A percentile compares a stretch with the other conserved stretches of the same genome.
phyloP scores from a whole-genome alignment of 164 flowering plant genomes.

The Aristolochia contorta region DNA sequence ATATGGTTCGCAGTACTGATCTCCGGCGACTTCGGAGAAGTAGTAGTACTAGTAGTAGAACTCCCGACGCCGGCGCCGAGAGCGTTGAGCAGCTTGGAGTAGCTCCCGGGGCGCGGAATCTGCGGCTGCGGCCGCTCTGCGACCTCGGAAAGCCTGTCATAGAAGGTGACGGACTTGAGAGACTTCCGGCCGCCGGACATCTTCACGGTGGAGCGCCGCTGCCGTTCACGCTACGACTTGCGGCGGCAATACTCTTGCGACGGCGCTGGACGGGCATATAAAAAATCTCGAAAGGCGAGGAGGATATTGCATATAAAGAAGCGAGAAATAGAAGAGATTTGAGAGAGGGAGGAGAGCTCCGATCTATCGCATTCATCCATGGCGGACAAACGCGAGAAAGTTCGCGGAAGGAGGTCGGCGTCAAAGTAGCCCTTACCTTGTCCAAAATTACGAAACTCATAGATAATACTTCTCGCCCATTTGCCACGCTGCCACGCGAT shows the following conservation, averaged over 20 bases:
- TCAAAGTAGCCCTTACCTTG: not conserved
- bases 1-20: not conserved
- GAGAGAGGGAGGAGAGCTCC: too few relatives aligned
- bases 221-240: not conserved
- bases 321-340: not conserved
- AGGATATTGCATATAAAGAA: too few relatives aligned
- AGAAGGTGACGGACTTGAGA: not conserved
- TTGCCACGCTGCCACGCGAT: not conserved
- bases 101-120: conserved; percentile 9
- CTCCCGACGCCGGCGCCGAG: not conserved
- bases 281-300: not conserved
- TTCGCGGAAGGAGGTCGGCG: conserved; percentile 1
- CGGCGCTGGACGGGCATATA: not conserved
- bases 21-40: conserved; percentile 1
- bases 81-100: conserved; percentile 7
- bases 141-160: not conserved
- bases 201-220: not conserved
- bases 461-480: not conserved
- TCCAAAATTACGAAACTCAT: not conserved
- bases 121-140: not conserved
- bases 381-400: not conserved
- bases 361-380: too few relatives aligned
- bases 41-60: too few relatives aligned
- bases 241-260: not conserved
- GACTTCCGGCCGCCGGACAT: not conserved